Evolutionary conservation across 2,329 filamentous ascomycete genomes (phyloP).

Genomic region (Phyllosticta citribraziliensis): DNA sequence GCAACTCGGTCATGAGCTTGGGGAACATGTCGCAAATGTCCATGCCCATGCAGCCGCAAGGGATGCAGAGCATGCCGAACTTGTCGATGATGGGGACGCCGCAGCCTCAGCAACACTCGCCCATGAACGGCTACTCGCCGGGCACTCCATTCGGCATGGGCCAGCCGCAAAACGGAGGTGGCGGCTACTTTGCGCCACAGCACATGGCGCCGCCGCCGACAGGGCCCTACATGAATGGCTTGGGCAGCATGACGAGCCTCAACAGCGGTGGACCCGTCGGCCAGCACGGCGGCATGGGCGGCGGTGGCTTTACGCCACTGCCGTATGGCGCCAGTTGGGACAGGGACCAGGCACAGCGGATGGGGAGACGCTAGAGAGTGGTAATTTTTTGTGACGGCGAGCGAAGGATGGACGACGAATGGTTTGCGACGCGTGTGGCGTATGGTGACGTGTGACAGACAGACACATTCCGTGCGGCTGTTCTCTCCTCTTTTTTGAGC

Average conservation of each 20-base stretch:
- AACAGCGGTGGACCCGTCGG: background rate
- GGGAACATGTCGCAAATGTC: conserved; percentile 4
- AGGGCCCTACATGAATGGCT: background rate
- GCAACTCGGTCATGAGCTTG: conserved; percentile 5
- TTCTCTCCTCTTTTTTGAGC: too few species aligned
- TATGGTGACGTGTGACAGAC: too few species aligned
- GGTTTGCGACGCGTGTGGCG: too few species aligned
- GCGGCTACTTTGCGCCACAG: conserved; percentile 2
- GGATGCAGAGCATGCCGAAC: background rate
- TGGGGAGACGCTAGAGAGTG: background rate
- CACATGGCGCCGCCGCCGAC: background rate
- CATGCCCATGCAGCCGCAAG: conserved; percentile 8
- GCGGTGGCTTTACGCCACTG: conserved; percentile 1
- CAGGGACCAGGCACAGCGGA: background rate
- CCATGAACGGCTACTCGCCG: background rate
- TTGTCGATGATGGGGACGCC: background rate
- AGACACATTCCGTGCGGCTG: too few species aligned
- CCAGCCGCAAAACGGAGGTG: background rate
- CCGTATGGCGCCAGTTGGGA: conserved; percentile 9
- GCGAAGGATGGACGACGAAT: too few species aligned
- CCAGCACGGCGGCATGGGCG: conserved; percentile 2
- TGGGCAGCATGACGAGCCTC: background rate
- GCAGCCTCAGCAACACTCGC: background rate
- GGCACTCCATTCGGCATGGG: background rate
- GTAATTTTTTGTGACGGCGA: background rate